These are phyloP conservation scores for Phyllostachys edulis DNA, from an alignment of 176 grass and related monocot species.

Conservation along the genomic window DNA sequence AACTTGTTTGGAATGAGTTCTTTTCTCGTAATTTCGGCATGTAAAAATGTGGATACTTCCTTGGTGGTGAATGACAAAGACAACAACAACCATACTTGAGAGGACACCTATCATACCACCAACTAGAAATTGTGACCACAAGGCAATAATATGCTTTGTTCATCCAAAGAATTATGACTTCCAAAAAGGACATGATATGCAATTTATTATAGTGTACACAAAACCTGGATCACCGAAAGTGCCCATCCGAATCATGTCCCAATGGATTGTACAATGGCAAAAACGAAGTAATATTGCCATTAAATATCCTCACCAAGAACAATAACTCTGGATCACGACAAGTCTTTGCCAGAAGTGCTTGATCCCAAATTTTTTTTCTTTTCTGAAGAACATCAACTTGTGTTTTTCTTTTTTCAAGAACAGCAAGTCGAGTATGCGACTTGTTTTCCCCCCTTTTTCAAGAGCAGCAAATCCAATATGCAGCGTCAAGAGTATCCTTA, in stretches of 20 bases:
- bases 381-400: background rate
- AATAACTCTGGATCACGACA: background rate
- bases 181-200: background rate
- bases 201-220: conserved; percentile 13
- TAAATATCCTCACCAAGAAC: background rate
- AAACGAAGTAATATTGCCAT: background rate
- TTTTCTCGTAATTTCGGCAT: background rate
- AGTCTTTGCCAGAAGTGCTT: background rate
- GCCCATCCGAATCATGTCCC: conserved; percentile 22
- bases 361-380: background rate
- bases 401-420: background rate
- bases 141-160: background rate
- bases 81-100: background rate
- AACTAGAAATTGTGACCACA: background rate
- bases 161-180: background rate
- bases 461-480: background rate
- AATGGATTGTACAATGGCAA: background rate
- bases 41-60: background rate
- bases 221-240: conserved; percentile 2
- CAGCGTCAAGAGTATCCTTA: background rate
- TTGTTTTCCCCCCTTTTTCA: background rate
- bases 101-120: background rate
- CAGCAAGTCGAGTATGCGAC: background rate
- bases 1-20: background rate
- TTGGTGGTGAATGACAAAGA: conserved; percentile 19